Conservation (phyloP, 1,139 yeast species). For the Pneumocystis canis region DNA sequence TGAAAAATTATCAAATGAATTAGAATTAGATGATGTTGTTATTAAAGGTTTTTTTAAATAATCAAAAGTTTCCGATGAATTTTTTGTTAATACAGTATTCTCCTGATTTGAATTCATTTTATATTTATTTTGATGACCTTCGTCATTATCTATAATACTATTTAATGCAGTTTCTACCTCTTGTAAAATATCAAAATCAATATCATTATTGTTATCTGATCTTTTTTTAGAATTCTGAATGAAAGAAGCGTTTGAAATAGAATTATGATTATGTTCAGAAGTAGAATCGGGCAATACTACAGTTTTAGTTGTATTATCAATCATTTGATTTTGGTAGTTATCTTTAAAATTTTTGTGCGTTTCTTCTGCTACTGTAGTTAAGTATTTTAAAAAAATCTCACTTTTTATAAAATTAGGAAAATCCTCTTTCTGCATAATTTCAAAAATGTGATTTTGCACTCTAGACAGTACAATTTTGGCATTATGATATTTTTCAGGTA, state of each 20-base stretch:
- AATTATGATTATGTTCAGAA: neutral
- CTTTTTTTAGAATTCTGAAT: neutral
- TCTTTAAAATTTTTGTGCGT: neutral
- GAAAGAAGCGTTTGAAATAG: neutral
- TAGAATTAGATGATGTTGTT: neutral
- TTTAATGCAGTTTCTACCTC: neutral
- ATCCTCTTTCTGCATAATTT: slow-evolving; percentile 2
- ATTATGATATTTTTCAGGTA: slow-evolving; percentile 5
- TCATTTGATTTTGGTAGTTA: neutral
- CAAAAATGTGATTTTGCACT: slow-evolving; percentile 3
- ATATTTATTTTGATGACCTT: neutral
- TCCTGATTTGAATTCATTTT: neutral
- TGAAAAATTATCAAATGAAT: neutral
- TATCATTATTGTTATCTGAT: neutral
- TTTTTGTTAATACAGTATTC: neutral
- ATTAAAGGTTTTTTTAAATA: neutral
- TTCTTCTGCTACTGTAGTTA: neutral
- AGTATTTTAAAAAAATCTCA: slow-evolving; percentile 6
- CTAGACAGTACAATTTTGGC: slow-evolving; percentile 1
- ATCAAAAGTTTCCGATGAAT: neutral
- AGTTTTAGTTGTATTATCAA: neutral
- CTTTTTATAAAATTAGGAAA: slow-evolving; percentile 2
- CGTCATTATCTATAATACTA: neutral
- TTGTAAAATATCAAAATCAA: neutral
- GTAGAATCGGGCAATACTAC: neutral